Percentiles rank a stretch among this genome's conserved stretches.
These are phyloP conservation scores for Forsythia suspensa DNA, from an alignment of 257 asterid species.

Conservation along the genomic window DNA sequence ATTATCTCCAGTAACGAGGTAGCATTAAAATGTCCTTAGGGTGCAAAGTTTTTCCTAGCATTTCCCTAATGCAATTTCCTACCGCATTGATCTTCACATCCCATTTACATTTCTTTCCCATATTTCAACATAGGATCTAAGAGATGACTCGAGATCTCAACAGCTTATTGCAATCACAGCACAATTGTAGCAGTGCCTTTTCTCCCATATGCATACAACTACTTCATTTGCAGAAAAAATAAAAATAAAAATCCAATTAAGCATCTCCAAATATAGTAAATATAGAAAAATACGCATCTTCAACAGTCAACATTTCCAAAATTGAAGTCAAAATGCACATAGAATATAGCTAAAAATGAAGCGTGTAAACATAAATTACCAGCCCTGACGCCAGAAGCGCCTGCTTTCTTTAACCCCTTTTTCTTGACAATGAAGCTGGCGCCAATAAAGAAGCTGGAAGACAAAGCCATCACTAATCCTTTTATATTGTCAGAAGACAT, in stretches of 20 bases:
- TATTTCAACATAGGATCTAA: background rate
- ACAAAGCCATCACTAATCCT: conserved; percentile 76
- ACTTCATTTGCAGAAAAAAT: conserved; percentile 7
- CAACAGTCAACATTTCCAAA: background rate
- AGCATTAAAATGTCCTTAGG: background rate
- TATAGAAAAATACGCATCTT: conserved; percentile 2
- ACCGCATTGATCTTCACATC: conserved; percentile 1
- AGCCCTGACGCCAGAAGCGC: conserved; percentile 80
- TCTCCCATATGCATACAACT: background rate
- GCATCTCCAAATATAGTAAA: background rate
- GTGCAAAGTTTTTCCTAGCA: background rate
- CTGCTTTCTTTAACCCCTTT: conserved; percentile 85
- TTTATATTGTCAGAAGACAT: conserved; percentile 80
- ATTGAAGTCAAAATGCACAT: background rate
- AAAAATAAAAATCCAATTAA: background rate
- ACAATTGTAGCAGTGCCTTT: background rate
- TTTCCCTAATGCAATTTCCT: background rate
- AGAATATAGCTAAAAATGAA: background rate
- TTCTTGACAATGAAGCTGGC: conserved; percentile 94
- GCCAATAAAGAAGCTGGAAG: conserved; percentile 82
- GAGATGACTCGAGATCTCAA: conserved; percentile 19
- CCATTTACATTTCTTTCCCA: background rate
- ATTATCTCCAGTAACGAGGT: background rate
- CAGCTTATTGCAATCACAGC: conserved; percentile 11
- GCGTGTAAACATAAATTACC: conserved; percentile 37